Percentiles rank a stretch among this genome's conserved stretches.
These are phyloP conservation scores for Phallus indusiatus DNA, from an alignment of 768 basidiomycete genomes.

Conservation along the genomic window DNA sequence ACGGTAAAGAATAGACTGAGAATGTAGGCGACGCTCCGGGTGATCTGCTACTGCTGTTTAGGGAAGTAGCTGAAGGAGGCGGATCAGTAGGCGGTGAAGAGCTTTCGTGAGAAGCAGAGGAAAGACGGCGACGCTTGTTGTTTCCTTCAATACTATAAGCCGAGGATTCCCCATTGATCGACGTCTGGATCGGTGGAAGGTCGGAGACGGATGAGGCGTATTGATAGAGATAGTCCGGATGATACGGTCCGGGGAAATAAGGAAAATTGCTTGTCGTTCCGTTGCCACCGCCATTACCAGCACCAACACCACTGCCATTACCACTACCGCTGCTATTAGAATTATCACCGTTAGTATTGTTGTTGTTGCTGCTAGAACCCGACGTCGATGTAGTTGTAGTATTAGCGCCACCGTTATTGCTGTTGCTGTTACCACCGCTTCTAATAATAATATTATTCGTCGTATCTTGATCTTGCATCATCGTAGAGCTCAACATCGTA, in stretches of 20 bases:
- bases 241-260: slow-evolving; percentile 60
- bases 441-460: neutral
- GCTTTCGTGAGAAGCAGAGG: slow-evolving; percentile 45
- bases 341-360: neutral
- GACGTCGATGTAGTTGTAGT: too few relatives aligned
- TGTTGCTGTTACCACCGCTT: neutral
- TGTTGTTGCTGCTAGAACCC: neutral
- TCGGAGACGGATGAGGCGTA: slow-evolving; percentile 33
- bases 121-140: slow-evolving; percentile 49
- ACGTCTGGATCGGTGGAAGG: slow-evolving; percentile 30
- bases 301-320: neutral
- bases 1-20: slow-evolving; percentile 47
- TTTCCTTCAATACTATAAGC: slow-evolving; percentile 37
- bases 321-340: neutral
- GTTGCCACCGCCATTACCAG: neutral
- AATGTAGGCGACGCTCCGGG: slow-evolving; percentile 39
- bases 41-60: slow-evolving; percentile 56
- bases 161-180: slow-evolving; percentile 36
- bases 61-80: slow-evolving; percentile 52
- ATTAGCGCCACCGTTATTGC: neutral
- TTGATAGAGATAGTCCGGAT: slow-evolving; percentile 61
- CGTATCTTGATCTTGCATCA: neutral
- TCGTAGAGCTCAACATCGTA: slow-evolving; percentile 1
- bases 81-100: slow-evolving; percentile 38
- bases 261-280: neutral